Evolutionary conservation across 1,284 basidiomycete species (phyloP), one percentile per base, ranked within the genome.

Genomic region (Pseudozyma tsukubaensis): DNA sequence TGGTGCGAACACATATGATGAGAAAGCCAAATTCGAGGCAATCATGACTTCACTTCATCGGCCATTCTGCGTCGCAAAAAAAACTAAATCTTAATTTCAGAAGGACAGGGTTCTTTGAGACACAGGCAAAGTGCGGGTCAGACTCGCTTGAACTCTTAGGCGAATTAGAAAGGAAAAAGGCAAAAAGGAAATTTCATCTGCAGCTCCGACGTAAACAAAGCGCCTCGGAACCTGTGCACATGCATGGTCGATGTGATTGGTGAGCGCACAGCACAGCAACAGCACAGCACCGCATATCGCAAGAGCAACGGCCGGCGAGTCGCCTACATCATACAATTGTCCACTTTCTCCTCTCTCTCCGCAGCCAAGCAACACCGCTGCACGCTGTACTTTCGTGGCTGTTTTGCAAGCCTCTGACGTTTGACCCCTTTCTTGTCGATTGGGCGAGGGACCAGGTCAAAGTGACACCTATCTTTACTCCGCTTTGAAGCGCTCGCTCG

Each of bases 281-380:
- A 29, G 24, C 24, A 29, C 24, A 29, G 24, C 24, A 6, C 24
- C 3, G 24, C 24, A 29, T 29, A 29, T 29, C 24, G 6, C 24
- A 29, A 29, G 24, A 52, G 21, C 40, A 44, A 11, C 37, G 11
- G 3, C 45, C 49, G 57, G 57, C 42, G 49, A 50, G 57, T 49
- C 49, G 29, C 42, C 48, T 59, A 59, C 57, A 59, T 59, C 57
- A 59, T 51, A 50, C 48, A 32, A 29, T 29, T 29, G 24, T 29
- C 24, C 24, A 3, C 24, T 29, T 29, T 29, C 24, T 29, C 24
- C 24, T 29, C 24, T 29, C 24, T 29, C 24, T 29, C 24, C 24
- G 24, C 24, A 29, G 24, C 24, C 24, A 29, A 29, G 24, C 24
- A 29, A 29, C 24, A 29, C 24, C 24, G 24, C 24, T 29, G 24